These are phyloP conservation scores for Mycosarcoma mackinlayi DNA, from an alignment of 1,284 basidiomycete species.

Conservation along the genomic window DNA sequence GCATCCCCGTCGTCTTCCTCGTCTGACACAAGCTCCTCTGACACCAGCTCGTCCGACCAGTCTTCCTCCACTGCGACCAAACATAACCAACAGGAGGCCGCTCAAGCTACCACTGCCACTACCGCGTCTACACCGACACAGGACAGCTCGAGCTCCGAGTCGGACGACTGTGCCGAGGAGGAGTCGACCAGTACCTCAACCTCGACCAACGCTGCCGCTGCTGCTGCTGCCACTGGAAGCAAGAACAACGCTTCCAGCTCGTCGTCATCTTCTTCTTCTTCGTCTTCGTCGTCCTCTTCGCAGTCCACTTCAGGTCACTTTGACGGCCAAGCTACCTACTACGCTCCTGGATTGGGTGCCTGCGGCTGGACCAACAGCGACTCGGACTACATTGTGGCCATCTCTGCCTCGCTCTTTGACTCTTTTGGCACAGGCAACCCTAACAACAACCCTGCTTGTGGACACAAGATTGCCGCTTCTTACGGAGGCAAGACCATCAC, in stretches of 20 bases:
- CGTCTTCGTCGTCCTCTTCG: slow-evolving; percentile 65
- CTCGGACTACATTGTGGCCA: slow-evolving; percentile 62
- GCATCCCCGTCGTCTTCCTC: slow-evolving; percentile 65
- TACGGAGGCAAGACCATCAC: slow-evolving; percentile 59
- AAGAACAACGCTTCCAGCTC: slow-evolving; percentile 25
- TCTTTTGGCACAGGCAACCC: slow-evolving; percentile 56
- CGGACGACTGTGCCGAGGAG: slow-evolving; percentile 24
- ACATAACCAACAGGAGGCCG: slow-evolving; percentile 7
- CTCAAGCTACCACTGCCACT: neutral
- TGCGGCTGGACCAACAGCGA: slow-evolving; percentile 55
- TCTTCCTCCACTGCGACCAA: slow-evolving; percentile 12
- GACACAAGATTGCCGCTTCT: slow-evolving; percentile 58
- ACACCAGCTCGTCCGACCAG: slow-evolving; percentile 57
- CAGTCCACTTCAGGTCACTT: slow-evolving; percentile 62
- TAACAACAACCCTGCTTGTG: slow-evolving; percentile 61
- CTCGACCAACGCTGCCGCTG: slow-evolving; percentile 14
- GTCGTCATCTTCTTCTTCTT: slow-evolving; percentile 60
- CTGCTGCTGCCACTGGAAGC: slow-evolving; percentile 31
- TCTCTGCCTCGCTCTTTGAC: slow-evolving; percentile 56
- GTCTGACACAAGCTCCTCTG: slow-evolving; percentile 65
- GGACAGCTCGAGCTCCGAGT: slow-evolving; percentile 16
- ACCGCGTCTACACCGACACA: slow-evolving; percentile 8
- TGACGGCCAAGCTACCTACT: slow-evolving; percentile 64
- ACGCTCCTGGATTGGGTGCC: slow-evolving; percentile 58
- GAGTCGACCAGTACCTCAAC: slow-evolving; percentile 8